Conservation (phyloP, 495 filamentous ascomycete genomes). For the Penicillium malachiteum region DNA sequence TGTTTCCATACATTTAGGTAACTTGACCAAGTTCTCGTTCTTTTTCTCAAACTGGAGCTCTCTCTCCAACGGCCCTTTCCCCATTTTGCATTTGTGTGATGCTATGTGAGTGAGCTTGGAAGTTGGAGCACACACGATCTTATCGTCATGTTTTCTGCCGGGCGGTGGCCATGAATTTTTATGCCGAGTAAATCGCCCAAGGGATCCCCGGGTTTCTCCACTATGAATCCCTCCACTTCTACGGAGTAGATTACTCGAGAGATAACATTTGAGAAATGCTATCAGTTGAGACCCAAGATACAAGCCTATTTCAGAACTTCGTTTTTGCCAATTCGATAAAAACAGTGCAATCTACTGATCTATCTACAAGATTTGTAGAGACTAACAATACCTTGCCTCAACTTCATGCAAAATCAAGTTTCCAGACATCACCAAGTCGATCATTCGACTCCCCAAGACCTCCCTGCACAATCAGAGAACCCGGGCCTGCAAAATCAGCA, state of each 20-base stretch:
- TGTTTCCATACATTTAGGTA: constrained; percentile 36
- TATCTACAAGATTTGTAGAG: no score
- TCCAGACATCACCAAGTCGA: constrained; percentile 49
- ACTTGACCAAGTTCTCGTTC: constrained; percentile 37
- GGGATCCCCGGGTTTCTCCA: no score
- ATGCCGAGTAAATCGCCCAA: no score
- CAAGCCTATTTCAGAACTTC: no score
- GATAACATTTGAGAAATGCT: no score
- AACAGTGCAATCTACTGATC: no score
- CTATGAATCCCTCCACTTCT: no score
- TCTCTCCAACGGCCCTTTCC: constrained; percentile 26
- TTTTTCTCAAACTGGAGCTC: constrained; percentile 43
- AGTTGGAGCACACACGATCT: constrained; percentile 5
- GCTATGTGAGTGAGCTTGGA: not conserved
- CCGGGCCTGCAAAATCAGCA: constrained; percentile 29
- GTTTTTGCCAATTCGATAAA: no score
- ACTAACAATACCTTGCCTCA: no score
- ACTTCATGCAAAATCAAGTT: constrained; percentile 15
- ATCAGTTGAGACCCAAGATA: no score
- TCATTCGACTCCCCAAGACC: constrained; percentile 48
- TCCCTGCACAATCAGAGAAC: constrained; percentile 43
- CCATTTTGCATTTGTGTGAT: constrained; percentile 17
- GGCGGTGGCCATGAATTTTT: not conserved
- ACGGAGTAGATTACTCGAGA: no score
- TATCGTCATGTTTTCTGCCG: constrained; percentile 28